Conservation (phyloP, 2,329 filamentous ascomycete genomes). For the Stagonosporopsis vannaccii region DNA sequence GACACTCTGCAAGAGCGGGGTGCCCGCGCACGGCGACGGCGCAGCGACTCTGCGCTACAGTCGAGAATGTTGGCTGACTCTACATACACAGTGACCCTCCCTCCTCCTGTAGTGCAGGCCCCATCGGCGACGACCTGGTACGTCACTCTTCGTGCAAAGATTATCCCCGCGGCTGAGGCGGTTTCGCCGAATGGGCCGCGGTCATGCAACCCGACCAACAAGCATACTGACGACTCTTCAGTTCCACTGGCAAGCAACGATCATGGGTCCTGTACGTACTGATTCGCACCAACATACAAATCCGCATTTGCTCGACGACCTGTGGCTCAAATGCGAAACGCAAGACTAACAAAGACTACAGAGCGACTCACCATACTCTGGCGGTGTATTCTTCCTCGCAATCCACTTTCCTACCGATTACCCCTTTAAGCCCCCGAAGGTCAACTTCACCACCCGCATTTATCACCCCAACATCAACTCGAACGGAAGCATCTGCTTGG, state of each 20-base stretch:
- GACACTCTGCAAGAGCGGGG: conserved; percentile 46
- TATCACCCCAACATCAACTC: conserved; percentile 99
- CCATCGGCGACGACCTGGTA: conserved; percentile 98
- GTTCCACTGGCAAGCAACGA: conserved; percentile 99
- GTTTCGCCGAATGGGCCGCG: conserved; percentile 26
- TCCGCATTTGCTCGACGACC: conserved; percentile 6
- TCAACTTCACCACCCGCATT: conserved; percentile 99
- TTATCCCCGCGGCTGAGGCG: conserved; percentile 42
- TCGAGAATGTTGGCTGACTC: conserved; percentile 42
- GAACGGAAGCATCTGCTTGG: conserved; percentile 98
- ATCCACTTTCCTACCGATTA: conserved; percentile 99
- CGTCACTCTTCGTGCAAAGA: conserved; percentile 52
- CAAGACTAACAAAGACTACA: conserved; percentile 53
- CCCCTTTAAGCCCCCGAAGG: conserved; percentile 99
- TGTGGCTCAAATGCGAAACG: conserved; percentile 14
- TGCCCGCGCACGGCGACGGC: conserved; percentile 27
- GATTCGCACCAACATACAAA: conserved; percentile 6
- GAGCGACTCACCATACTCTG: conserved; percentile 96
- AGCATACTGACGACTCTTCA: conserved; percentile 54
- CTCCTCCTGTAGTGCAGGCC: conserved; percentile 97
- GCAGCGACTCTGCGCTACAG: conserved; percentile 19
- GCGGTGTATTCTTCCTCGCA: conserved; percentile 97
- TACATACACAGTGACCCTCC: conserved; percentile 79
- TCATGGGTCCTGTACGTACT: conserved; percentile 94
- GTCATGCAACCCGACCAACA: conserved; percentile 21